A percentile compares a stretch with the other conserved stretches of the same genome.
phyloP scores from a whole-genome alignment of 257 asterid species.

The Euphrasia confusa region DNA sequence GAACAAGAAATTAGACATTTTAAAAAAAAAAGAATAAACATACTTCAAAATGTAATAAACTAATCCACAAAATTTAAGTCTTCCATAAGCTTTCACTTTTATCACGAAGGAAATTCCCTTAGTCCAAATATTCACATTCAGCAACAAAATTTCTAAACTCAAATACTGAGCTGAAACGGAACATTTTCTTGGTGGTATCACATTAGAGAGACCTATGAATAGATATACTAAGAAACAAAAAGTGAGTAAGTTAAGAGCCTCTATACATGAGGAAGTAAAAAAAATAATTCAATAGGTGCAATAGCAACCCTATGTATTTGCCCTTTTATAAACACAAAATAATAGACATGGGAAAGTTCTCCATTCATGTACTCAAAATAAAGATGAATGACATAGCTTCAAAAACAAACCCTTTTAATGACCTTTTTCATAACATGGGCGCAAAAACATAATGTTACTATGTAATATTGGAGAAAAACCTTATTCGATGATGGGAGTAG shows the following conservation, averaged over 20 bases:
- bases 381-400: background rate
- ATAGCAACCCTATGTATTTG: background rate
- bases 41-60: background rate
- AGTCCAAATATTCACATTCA: background rate
- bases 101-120: background rate
- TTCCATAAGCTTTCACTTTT: background rate
- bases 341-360: conserved; percentile 4
- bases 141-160: conserved; percentile 2
- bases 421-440: background rate
- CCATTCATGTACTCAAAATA: background rate
- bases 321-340: background rate
- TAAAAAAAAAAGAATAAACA: background rate
- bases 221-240: background rate
- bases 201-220: background rate
- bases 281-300: background rate
- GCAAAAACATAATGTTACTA: background rate
- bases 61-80: background rate
- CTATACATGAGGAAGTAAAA: background rate
- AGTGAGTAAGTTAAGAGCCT: background rate
- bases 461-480: conserved; percentile 43
- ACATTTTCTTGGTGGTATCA: background rate
- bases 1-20: background rate
- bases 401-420: background rate
- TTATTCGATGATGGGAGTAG: conserved; percentile 45
- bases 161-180: background rate